These are phyloP conservation scores for Globisporangium viniferum DNA, from an alignment of 352 stramenopile genomes.

Conservation along the genomic window DNA sequence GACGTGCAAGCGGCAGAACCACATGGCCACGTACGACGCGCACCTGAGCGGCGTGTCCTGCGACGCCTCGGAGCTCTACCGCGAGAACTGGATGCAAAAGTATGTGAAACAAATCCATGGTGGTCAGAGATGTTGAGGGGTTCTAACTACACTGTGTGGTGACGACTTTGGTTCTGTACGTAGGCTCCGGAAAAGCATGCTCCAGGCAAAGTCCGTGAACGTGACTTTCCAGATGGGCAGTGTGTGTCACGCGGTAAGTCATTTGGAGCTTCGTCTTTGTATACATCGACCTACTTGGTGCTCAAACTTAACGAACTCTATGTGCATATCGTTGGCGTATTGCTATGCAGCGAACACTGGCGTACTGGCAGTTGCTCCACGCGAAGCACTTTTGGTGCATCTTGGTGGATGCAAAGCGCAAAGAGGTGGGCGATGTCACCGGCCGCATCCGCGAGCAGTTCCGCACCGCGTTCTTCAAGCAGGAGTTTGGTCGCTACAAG, in stretches of 20 bases:
- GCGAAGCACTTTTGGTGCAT: conserved; percentile 79
- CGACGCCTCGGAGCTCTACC: conserved; percentile 66
- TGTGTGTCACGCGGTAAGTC: conserved; percentile 66
- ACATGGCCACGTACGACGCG: conserved; percentile 55
- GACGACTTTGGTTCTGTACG: conserved; percentile 16
- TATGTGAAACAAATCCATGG: conserved; percentile 11
- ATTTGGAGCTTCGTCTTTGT: background rate
- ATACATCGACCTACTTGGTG: background rate
- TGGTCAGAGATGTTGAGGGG: too few relatives aligned
- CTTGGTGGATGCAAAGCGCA: conserved; percentile 65
- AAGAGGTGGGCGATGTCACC: conserved; percentile 30
- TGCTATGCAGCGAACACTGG: conserved; percentile 51
- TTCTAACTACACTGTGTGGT: too few relatives aligned
- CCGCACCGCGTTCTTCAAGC: conserved; percentile 46
- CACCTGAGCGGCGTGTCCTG: conserved; percentile 58
- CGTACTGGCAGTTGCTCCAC: conserved; percentile 79
- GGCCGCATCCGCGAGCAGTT: conserved; percentile 44
- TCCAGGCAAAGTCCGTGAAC: conserved; percentile 26
- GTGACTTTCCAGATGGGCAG: conserved; percentile 70
- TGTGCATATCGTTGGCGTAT: background rate
- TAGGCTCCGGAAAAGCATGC: conserved; percentile 38
- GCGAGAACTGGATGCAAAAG: conserved; percentile 58
- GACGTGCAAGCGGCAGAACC: conserved; percentile 68
- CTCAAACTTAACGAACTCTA: background rate
- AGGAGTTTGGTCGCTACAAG: conserved; percentile 80